Conservation (phyloP, 2,329 filamentous ascomycete genomes). For the Zalaria sp. region DNA sequence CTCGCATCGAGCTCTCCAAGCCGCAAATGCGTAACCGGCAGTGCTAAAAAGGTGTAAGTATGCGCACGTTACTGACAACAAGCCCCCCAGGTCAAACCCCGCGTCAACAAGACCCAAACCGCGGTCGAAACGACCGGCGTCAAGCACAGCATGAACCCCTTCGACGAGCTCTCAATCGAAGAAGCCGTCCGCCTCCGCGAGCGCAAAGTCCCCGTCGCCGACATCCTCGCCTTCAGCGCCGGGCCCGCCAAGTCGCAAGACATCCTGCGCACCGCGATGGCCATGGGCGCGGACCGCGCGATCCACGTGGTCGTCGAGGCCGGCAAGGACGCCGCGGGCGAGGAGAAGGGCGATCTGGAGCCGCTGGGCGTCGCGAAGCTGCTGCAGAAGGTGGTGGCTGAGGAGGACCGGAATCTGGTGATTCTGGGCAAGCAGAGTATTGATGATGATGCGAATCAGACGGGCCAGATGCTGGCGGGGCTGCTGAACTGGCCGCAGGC, state of each 20-base stretch:
- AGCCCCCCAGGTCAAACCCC: conserved; percentile 43
- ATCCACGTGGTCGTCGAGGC: conserved; percentile 53
- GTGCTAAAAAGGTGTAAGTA: background rate
- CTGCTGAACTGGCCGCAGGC: conserved; percentile 87
- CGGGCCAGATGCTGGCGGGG: conserved; percentile 93
- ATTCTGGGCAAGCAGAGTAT: conserved; percentile 96
- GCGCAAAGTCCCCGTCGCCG: conserved; percentile 57
- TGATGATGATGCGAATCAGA: conserved; percentile 91
- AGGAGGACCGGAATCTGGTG: conserved; percentile 81
- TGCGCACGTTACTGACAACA: background rate
- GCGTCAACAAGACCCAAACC: conserved; percentile 59
- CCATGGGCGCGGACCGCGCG: conserved; percentile 89
- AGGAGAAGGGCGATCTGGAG: conserved; percentile 63
- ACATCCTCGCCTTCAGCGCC: conserved; percentile 80
- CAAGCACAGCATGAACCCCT: conserved; percentile 98
- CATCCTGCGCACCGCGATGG: conserved; percentile 89
- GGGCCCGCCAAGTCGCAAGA: conserved; percentile 86
- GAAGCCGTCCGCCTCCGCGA: conserved; percentile 92
- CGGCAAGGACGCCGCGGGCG: conserved; percentile 10
- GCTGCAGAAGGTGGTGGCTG: conserved; percentile 61
- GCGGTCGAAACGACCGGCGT: conserved; percentile 84
- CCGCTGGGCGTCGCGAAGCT: conserved; percentile 87
- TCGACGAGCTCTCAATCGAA: conserved; percentile 96
- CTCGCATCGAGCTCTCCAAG: background rate
- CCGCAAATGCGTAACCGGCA: conserved; percentile 1